Evolutionary conservation across 345 rosid species (phyloP).

Genomic region (Citrus reticulata): DNA sequence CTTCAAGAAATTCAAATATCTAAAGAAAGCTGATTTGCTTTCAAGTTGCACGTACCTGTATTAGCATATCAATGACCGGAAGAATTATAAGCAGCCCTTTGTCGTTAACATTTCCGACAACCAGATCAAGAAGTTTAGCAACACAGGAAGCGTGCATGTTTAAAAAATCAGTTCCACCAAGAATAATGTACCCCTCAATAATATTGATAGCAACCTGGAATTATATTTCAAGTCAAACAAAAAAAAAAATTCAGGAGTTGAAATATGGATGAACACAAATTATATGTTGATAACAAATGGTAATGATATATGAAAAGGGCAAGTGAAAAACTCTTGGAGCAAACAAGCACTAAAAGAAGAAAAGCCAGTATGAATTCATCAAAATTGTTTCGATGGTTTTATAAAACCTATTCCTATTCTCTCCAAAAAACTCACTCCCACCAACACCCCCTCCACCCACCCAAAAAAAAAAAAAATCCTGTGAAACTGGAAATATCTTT

Average conservation of each 20-base stretch:
- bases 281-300: background rate
- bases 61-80: conserved; percentile 82
- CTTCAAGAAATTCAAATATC: conserved; percentile 5
- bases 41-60: conserved; percentile 56
- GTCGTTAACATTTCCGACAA: conserved; percentile 92
- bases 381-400: background rate
- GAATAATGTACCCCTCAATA: conserved; percentile 68
- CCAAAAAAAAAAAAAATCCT: too few species aligned
- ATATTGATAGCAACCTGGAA: conserved; percentile 81
- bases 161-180: conserved; percentile 82
- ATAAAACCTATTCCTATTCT: background rate
- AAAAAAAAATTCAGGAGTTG: background rate
- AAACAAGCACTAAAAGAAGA: background rate
- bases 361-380: background rate
- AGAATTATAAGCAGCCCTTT: conserved; percentile 72
- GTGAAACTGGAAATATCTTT: too few species aligned
- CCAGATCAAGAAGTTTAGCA: conserved; percentile 85
- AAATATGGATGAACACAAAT: background rate
- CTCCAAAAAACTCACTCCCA: too few species aligned
- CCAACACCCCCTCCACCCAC: background rate
- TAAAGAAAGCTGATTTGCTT: background rate
- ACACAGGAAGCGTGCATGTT: conserved; percentile 74
- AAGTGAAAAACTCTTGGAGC: background rate
- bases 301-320: background rate
- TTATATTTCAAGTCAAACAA: conserved; percentile 12